Conservation (phyloP, 2,329 filamentous ascomycete species). For the Xylariaceae sp. region DNA sequence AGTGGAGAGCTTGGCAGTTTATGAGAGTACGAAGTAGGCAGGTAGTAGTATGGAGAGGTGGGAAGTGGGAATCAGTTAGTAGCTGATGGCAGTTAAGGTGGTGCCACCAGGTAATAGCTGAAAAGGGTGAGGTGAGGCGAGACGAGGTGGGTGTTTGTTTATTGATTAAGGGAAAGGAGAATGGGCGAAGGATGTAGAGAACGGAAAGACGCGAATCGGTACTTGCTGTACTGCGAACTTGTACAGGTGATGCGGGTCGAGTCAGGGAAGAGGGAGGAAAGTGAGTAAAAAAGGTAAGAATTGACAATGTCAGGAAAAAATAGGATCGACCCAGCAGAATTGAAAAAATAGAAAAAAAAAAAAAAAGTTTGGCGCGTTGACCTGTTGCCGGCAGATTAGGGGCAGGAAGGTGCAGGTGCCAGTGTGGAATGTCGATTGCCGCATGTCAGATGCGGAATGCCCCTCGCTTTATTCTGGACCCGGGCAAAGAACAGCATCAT, state of each 20-base stretch:
- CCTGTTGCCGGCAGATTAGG: constrained; percentile 9
- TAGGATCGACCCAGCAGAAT: not conserved
- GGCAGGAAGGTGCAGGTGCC: not conserved
- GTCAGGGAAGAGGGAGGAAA: not conserved
- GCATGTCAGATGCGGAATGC: constrained; percentile 12
- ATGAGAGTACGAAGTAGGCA: too few relatives aligned
- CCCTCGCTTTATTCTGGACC: constrained; percentile 12
- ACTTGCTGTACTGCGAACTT: not conserved
- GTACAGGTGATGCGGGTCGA: constrained; percentile 4
- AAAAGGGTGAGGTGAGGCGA: not conserved
- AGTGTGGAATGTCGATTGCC: constrained; percentile 12
- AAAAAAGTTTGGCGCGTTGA: constrained; percentile 7
- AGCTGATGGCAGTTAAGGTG: too few relatives aligned
- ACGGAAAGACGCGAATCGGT: not conserved
- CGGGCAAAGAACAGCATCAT: not conserved
- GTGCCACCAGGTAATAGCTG: too few relatives aligned
- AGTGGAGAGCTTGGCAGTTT: not conserved
- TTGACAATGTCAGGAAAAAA: not conserved
- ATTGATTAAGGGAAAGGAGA: too few relatives aligned
- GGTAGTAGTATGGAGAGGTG: too few relatives aligned
- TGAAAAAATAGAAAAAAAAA: not conserved
- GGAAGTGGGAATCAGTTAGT: too few relatives aligned
- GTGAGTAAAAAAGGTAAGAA: not conserved
- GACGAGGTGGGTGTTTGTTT: too few relatives aligned
- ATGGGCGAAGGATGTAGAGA: not conserved